phyloP scores from a whole-genome alignment of 2,329 filamentous ascomycete species.

The Monilinia laxa region DNA sequence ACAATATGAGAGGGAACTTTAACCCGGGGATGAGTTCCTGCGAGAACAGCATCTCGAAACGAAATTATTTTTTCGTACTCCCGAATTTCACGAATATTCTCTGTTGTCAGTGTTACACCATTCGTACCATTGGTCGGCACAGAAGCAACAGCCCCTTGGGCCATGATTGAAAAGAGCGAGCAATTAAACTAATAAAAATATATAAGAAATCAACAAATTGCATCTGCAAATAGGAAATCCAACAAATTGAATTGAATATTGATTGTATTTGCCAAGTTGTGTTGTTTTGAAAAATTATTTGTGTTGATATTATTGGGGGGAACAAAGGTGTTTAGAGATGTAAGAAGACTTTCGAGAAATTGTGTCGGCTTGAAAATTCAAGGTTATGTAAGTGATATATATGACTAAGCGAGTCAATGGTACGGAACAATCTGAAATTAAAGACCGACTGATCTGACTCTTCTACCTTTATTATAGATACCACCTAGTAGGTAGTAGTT shows the following conservation, averaged over 20 bases:
- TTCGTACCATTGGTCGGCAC: conserved; percentile 36
- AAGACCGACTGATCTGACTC: background rate
- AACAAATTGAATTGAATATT: conserved; percentile 7
- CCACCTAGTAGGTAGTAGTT: too few species aligned
- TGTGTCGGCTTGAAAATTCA: conserved; percentile 17
- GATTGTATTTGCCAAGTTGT: conserved; percentile 7
- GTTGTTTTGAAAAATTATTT: conserved; percentile 14
- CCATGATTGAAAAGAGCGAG: conserved; percentile 35
- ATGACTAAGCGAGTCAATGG: conserved; percentile 11
- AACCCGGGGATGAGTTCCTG: conserved; percentile 69
- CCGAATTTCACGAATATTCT: conserved; percentile 57
- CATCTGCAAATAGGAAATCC: conserved; percentile 10
- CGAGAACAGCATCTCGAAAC: conserved; percentile 77
- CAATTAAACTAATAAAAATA: conserved; percentile 29
- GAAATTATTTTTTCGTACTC: conserved; percentile 79
- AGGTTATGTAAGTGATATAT: background rate
- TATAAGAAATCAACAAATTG: conserved; percentile 21
- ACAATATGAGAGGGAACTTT: conserved; percentile 51
- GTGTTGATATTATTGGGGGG: background rate
- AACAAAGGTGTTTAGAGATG: background rate
- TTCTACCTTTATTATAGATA: too few species aligned
- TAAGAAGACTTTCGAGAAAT: conserved; percentile 14
- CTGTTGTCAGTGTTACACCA: conserved; percentile 43
- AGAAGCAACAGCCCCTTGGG: conserved; percentile 43
- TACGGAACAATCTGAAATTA: too few species aligned